phyloP scores from a whole-genome alignment of 176 grass and related monocot species.

The Rhynchospora tenuis region DNA sequence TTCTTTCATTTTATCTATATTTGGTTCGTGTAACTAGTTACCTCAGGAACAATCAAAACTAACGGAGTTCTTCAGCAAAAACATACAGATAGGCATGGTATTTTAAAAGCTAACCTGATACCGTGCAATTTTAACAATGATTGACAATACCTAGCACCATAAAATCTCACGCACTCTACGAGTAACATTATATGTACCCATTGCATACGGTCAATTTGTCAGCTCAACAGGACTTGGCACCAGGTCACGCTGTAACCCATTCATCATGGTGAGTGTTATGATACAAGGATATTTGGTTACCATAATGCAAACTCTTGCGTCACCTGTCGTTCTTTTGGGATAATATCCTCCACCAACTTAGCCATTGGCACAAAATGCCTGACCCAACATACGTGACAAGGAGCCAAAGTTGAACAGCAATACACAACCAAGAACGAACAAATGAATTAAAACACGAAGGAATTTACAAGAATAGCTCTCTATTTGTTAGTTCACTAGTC shows the following conservation, averaged over 20 bases:
- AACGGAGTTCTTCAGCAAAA: background rate
- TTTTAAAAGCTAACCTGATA: background rate
- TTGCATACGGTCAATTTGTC: too few relatives aligned
- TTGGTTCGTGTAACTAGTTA: background rate
- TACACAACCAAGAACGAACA: conserved; percentile 23
- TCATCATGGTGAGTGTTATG: background rate
- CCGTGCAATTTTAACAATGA: too few relatives aligned
- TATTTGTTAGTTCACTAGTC: conserved; percentile 35
- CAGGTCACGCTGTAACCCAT: too few relatives aligned
- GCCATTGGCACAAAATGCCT: too few relatives aligned
- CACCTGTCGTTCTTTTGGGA: background rate
- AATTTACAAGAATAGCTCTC: conserved; percentile 62
- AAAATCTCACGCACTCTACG: too few relatives aligned
- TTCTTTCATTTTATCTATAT: background rate
- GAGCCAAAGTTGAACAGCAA: background rate
- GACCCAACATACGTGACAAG: background rate
- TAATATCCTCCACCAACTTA: background rate
- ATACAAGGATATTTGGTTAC: background rate
- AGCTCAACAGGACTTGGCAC: too few relatives aligned
- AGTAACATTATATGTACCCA: too few relatives aligned
- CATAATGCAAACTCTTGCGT: too few relatives aligned
- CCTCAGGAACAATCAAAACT: background rate
- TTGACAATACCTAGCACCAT: too few relatives aligned
- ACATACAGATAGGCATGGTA: background rate
- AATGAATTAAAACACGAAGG: conserved; percentile 31